Conservation (phyloP, 306 rosid species). For the Betula pendula region DNA sequence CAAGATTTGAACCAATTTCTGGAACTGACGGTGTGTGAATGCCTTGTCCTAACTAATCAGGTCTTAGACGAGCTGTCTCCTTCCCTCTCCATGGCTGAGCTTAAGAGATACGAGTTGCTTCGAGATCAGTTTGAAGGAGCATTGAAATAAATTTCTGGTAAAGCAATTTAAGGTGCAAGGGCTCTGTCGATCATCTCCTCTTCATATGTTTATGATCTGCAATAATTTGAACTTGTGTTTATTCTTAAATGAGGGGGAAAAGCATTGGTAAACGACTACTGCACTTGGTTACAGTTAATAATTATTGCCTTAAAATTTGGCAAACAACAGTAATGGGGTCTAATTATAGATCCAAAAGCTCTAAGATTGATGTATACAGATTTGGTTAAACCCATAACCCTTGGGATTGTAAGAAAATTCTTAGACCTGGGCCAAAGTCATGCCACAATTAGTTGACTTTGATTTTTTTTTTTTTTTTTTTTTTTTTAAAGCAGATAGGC, state of each 20-base stretch:
- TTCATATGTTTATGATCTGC: neutral
- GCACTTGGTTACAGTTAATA: neutral
- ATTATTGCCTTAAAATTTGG: too few relatives aligned
- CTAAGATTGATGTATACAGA: too few relatives aligned
- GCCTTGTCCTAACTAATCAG: constrained; percentile 43
- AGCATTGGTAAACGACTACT: neutral
- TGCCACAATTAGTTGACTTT: too few relatives aligned
- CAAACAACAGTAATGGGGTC: too few relatives aligned
- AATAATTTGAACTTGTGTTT: neutral
- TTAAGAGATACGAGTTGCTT: constrained; percentile 75
- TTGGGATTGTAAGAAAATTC: too few relatives aligned
- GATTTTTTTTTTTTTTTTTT: too few relatives aligned
- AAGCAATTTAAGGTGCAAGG: neutral
- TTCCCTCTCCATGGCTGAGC: constrained; percentile 75
- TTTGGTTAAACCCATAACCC: too few relatives aligned
- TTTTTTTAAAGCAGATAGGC: too few relatives aligned
- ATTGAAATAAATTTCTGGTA: constrained; percentile 43
- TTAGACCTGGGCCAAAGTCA: too few relatives aligned
- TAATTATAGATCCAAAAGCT: too few relatives aligned
- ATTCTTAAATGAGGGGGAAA: neutral
- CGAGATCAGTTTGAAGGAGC: constrained; percentile 91
- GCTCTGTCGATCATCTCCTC: neutral
- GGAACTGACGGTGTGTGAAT: constrained; percentile 7
- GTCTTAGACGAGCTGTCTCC: constrained; percentile 73
- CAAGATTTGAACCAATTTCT: constrained; percentile 5